Evolutionary conservation across 306 rosid genomes (phyloP), one percentile per base, ranked within the genome.

Genomic region (Medicago ruthenica): DNA sequence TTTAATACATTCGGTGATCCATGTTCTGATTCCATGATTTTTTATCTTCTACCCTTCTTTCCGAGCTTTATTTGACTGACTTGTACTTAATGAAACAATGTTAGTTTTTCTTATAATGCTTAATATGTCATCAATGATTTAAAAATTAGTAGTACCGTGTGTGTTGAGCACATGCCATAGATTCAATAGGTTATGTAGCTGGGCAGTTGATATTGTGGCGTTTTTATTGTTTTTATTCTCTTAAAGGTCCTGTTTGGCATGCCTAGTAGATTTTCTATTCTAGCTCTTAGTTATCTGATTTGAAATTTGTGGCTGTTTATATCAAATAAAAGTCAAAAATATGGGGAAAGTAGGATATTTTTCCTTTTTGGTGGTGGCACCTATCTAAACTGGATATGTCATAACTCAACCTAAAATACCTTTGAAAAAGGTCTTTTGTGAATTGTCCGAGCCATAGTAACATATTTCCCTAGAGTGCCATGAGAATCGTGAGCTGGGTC

Each of bases 161-260:
- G 31, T 27, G 31, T 27, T 27, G 31, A 48, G 7, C 27, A 5
- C 8, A 13, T 34, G 44, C 16, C 37, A 34, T 15, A 31, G 24
- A 16, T 72, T 79, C 68, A 53, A 6, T 80, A 17, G 45, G 34
- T 10, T 24, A 50, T 79, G 24, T 53, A 62, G 59, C 9, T 62
- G 16, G 66, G 53, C 69, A 50, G 67, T 27, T 71, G 47, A 11
- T n/a, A 7, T 16, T 71, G 55, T 62, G 7, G 40, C 18, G 17
- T 34, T 45, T 18, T 79, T 47, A 9, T 59, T 21, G 20, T 61
- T 54, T 77, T 76, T 42, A 15, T 17, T 31, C 42, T 10, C 18
- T 16, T 51, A 51, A 20, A 63, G 67, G 48, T 63, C 67, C 6
- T 51, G n/a, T 50, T 37, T 79, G 59, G 42, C 31, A 12, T 61